Conservation (phyloP, 306 rosid species). For the Vigna hirtella region DNA sequence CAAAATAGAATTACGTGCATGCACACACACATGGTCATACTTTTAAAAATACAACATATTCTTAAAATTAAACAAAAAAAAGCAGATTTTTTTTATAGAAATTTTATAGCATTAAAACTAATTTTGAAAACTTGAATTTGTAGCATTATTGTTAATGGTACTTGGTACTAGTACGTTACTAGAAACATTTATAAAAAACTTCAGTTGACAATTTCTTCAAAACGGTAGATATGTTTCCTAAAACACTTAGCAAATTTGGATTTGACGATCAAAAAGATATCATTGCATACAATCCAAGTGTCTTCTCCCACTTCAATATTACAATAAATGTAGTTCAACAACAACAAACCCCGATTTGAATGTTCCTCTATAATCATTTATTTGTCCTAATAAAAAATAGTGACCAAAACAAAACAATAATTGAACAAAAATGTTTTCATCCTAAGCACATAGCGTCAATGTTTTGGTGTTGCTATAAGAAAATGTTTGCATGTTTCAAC, state of each 20-base stretch:
- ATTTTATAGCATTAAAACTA: background rate
- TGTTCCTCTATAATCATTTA: background rate
- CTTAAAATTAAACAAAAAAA: background rate
- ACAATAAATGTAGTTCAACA: conserved; percentile 38
- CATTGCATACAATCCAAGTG: conserved; percentile 2
- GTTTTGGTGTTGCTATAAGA: conserved; percentile 27
- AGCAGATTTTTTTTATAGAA: background rate
- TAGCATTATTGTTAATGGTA: background rate
- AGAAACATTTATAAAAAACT: background rate
- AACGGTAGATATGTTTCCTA: background rate
- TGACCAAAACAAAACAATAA: conserved; percentile 8
- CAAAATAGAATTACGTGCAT: background rate
- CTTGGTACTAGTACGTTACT: conserved; percentile 9
- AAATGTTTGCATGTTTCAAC: background rate
- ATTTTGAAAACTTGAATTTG: background rate
- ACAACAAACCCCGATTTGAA: conserved; percentile 17
- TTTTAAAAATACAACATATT: background rate
- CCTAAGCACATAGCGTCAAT: conserved; percentile 34
- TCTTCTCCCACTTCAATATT: background rate
- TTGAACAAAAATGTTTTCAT: background rate
- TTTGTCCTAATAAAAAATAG: conserved; percentile 10
- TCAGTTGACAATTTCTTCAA: conserved; percentile 6
- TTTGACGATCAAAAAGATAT: conserved; percentile 2
- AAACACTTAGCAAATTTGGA: background rate
- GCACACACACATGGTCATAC: background rate